Conservation (phyloP, 2,329 filamentous ascomycete species). For the Nigrospora sphaerica region DNA sequence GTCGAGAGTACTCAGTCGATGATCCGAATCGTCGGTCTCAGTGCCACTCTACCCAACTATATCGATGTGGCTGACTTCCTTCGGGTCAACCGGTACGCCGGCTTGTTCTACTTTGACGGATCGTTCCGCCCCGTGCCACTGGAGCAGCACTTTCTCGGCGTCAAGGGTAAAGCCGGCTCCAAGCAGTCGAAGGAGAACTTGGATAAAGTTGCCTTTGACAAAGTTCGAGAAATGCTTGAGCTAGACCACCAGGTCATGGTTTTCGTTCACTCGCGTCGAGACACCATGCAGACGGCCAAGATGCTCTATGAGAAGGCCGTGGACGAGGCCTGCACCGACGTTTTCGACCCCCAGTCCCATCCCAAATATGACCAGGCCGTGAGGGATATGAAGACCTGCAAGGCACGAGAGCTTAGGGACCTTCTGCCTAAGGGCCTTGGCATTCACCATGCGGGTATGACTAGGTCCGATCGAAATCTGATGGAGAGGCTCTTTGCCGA, state of each 20-base stretch:
- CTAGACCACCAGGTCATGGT: constrained; percentile 97
- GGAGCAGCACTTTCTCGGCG: constrained; percentile 94
- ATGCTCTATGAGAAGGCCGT: constrained; percentile 80
- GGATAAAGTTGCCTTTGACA: constrained; percentile 83
- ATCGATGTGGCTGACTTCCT: constrained; percentile 95
- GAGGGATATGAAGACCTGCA: constrained; percentile 78
- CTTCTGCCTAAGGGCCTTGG: constrained; percentile 86
- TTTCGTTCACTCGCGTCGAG: constrained; percentile 93
- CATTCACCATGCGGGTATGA: constrained; percentile 95
- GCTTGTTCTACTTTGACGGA: constrained; percentile 92
- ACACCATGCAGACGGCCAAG: constrained; percentile 83
- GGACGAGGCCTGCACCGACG: constrained; percentile 69
- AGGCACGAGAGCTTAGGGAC: constrained; percentile 81
- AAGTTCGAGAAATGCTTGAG: constrained; percentile 88
- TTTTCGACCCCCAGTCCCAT: constrained; percentile 77
- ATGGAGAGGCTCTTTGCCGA: constrained; percentile 88
- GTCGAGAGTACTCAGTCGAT: constrained; percentile 97
- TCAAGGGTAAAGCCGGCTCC: constrained; percentile 81
- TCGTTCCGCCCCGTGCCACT: constrained; percentile 94
- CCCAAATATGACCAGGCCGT: constrained; percentile 74
- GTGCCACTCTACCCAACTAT: constrained; percentile 93
- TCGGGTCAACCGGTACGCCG: constrained; percentile 87
- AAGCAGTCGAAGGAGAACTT: constrained; percentile 83
- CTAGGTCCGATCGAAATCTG: constrained; percentile 87
- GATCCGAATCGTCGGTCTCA: constrained; percentile 92